These are phyloP conservation scores for Penicillium malachiteum DNA, from an alignment of 495 filamentous ascomycete species.

Conservation along the genomic window DNA sequence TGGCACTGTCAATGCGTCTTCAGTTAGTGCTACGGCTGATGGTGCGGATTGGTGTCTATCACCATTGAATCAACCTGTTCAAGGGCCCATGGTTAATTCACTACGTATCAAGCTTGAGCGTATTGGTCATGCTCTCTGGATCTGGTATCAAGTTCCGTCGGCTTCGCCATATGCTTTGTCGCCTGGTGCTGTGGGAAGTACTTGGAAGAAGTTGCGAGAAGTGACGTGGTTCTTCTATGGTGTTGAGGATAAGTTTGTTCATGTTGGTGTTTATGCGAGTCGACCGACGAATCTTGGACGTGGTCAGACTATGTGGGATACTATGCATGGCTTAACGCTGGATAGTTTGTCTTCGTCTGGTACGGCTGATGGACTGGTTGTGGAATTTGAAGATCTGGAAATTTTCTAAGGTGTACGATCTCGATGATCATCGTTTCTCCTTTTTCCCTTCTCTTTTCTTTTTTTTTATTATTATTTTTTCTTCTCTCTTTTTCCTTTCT, in stretches of 20 bases:
- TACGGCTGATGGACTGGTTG: constrained; percentile 44
- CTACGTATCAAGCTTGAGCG: constrained; percentile 60
- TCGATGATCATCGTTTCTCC: neutral
- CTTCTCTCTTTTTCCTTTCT: constrained; percentile 8
- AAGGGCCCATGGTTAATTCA: constrained; percentile 32
- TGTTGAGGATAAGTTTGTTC: constrained; percentile 57
- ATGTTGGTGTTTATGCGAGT: constrained; percentile 58
- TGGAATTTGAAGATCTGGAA: constrained; percentile 59
- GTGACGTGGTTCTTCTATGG: constrained; percentile 63
- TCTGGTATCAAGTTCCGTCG: constrained; percentile 54
- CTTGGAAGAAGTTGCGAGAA: constrained; percentile 59
- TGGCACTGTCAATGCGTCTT: constrained; percentile 52
- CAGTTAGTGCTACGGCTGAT: constrained; percentile 55
- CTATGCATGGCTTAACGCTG: constrained; percentile 40
- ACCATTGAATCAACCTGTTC: constrained; percentile 32
- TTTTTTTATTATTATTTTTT: constrained; percentile 12
- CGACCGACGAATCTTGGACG: constrained; percentile 44
- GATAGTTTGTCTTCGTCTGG: constrained; percentile 24
- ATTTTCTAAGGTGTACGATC: constrained; percentile 40
- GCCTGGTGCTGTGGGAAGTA: constrained; percentile 42
- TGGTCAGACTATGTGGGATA: constrained; percentile 42
- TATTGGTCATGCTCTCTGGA: constrained; percentile 55
- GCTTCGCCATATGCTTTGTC: constrained; percentile 33
- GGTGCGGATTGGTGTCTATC: constrained; percentile 58
- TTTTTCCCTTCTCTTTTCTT: constrained; percentile 5